Conservation (phyloP, 306 rosid species). For the Acmispon strigosus region DNA sequence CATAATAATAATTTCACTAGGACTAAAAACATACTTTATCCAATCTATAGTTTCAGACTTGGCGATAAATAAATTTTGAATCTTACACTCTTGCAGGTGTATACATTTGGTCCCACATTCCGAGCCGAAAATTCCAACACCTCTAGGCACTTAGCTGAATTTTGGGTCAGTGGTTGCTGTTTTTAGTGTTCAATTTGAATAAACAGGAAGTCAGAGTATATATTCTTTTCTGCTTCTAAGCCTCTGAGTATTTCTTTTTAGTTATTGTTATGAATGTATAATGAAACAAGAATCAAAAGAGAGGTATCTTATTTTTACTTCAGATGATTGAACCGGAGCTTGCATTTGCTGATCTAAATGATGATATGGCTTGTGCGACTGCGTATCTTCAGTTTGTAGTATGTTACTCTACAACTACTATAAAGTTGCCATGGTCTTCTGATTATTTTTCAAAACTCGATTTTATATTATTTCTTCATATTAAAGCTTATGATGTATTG, state of each 20-base stretch:
- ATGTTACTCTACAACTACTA: slow-evolving; percentile 43
- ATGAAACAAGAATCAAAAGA: background rate
- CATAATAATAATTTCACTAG: too few relatives aligned
- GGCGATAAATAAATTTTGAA: slow-evolving; percentile 14
- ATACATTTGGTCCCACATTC: slow-evolving; percentile 96
- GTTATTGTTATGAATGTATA: background rate
- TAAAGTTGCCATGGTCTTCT: slow-evolving; percentile 7
- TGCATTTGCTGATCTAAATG: slow-evolving; percentile 93
- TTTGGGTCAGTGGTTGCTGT: slow-evolving; percentile 61
- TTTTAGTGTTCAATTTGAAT: background rate
- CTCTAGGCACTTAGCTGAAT: slow-evolving; percentile 94
- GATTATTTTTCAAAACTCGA: slow-evolving; percentile 11
- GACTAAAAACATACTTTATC: too few relatives aligned
- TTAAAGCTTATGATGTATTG: slow-evolving; percentile 9
- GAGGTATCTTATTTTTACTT: slow-evolving; percentile 10
- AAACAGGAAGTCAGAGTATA: background rate
- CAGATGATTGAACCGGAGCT: slow-evolving; percentile 99
- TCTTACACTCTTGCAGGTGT: slow-evolving; percentile 44
- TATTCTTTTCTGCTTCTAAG: background rate
- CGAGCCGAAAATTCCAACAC: slow-evolving; percentile 97
- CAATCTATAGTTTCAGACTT: background rate
- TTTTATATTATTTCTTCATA: background rate
- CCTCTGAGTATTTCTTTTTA: background rate
- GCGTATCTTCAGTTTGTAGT: slow-evolving; percentile 98
- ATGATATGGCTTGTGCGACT: slow-evolving; percentile 98